A percentile compares a stretch with the other conserved stretches of the same genome.
phyloP scores from a whole-genome alignment of 176 grass and related monocot genomes.

The Saccharum spontaneum region DNA sequence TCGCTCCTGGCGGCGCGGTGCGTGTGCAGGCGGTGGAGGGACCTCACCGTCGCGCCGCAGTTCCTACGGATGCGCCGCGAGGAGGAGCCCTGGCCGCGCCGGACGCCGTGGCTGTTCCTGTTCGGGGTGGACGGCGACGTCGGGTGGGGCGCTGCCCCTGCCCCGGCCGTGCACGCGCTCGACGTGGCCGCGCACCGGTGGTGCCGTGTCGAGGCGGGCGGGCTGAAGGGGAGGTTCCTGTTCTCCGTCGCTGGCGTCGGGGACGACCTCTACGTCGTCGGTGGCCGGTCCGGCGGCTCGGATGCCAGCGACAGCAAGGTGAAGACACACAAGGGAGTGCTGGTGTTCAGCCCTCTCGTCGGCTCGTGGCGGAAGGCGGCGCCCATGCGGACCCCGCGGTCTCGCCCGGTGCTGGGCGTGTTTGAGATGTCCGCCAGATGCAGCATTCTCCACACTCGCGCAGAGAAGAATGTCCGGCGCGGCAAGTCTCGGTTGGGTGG shows the following conservation, averaged over 20 bases:
- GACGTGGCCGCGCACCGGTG: conserved; percentile 64
- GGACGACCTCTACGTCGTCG: conserved; percentile 67
- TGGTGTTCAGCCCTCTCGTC: conserved; percentile 67
- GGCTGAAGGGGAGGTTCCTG: conserved; percentile 48
- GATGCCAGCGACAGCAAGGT: conserved; percentile 20
- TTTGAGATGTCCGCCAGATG: conserved; percentile 57
- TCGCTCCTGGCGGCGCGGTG: conserved; percentile 73
- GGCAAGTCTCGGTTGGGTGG: conserved; percentile 44
- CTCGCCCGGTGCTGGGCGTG: conserved; percentile 65
- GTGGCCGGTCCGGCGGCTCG: conserved; percentile 50
- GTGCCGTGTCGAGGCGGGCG: conserved; percentile 43
- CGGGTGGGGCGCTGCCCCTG: conserved; percentile 46
- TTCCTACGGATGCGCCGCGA: conserved; percentile 57
- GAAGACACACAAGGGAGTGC: conserved; percentile 68
- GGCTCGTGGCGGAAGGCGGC: conserved; percentile 69
- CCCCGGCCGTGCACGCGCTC: conserved; percentile 62
- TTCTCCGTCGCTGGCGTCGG: conserved; percentile 68
- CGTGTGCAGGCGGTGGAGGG: conserved; percentile 83
- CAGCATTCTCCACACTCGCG: conserved; percentile 45
- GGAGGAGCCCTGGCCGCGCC: conserved; percentile 11
- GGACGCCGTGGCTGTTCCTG: conserved; percentile 74
- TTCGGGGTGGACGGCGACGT: conserved; percentile 54
- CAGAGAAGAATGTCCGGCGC: conserved; percentile 18
- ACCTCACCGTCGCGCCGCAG: conserved; percentile 58
- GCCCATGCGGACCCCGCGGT: conserved; percentile 66